Conservation (phyloP, 306 rosid species). For the Sesbania bispinosa region DNA sequence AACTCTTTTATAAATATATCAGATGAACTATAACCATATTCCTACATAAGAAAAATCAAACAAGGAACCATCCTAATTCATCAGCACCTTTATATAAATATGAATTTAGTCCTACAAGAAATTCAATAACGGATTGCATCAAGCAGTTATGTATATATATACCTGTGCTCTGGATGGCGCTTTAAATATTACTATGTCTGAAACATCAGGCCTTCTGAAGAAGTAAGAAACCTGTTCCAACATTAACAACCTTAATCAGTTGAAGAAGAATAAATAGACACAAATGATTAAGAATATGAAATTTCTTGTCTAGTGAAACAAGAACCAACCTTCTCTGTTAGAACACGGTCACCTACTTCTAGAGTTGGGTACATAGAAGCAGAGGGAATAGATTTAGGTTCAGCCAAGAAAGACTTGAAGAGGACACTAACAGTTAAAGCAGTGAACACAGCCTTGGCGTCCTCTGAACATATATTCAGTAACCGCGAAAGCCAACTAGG, state of each 20-base stretch:
- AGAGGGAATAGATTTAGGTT: constrained; percentile 92
- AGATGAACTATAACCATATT: constrained; percentile 53
- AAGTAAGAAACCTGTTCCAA: constrained; percentile 69
- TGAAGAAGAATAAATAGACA: neutral
- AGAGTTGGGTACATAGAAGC: constrained; percentile 90
- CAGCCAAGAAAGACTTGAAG: constrained; percentile 77
- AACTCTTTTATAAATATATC: constrained; percentile 85
- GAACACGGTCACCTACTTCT: constrained; percentile 85
- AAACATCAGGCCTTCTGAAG: constrained; percentile 84
- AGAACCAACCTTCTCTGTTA: constrained; percentile 78
- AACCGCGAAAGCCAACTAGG: constrained; percentile 64
- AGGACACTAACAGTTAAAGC: constrained; percentile 74
- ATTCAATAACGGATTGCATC: too few relatives aligned
- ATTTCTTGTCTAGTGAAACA: neutral
- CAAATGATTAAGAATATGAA: neutral
- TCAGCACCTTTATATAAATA: neutral
- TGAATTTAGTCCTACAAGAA: too few relatives aligned
- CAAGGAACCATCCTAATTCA: neutral
- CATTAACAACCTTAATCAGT: constrained; percentile 19
- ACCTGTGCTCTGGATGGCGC: too few relatives aligned
- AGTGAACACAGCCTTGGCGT: constrained; percentile 74
- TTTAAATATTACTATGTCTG: constrained; percentile 88
- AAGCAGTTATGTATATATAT: too few relatives aligned
- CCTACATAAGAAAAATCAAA: constrained; percentile 52
- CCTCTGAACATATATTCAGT: constrained; percentile 60